Evolutionary conservation across 305 asterid genomes (phyloP).

Genomic region (Fraxinus latifolia): DNA sequence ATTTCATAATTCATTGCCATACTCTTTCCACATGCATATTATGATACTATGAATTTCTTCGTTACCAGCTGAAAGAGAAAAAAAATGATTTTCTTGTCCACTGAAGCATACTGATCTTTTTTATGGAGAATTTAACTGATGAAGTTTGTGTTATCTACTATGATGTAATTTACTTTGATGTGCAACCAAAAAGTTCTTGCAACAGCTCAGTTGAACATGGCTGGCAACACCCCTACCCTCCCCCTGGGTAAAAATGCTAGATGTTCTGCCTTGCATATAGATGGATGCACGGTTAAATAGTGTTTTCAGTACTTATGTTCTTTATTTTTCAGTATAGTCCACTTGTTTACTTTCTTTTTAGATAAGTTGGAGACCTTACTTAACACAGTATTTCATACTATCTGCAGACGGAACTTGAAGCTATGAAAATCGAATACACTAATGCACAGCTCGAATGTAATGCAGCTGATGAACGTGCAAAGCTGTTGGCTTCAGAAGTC

Average conservation of each 20-base stretch:
- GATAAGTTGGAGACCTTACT: constrained; percentile 10
- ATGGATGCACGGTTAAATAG: neutral
- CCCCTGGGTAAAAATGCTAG: neutral
- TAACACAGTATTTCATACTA: constrained; percentile 19
- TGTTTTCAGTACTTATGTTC: neutral
- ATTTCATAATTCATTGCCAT: neutral
- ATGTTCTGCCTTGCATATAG: neutral
- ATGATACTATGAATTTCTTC: neutral
- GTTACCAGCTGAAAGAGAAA: neutral
- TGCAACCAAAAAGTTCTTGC: neutral
- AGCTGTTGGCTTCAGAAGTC: constrained; percentile 92
- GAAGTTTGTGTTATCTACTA: neutral
- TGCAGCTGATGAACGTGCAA: constrained; percentile 98
- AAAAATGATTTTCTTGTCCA: neutral
- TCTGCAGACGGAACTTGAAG: constrained; percentile 73
- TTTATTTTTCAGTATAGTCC: neutral
- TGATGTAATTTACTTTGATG: neutral
- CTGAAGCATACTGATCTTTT: neutral
- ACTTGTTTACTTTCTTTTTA: neutral
- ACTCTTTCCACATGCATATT: constrained; percentile 17
- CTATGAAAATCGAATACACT: constrained; percentile 63
- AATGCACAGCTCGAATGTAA: constrained; percentile 87
- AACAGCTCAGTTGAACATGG: neutral
- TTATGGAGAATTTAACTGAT: neutral
- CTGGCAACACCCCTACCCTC: neutral